Evolutionary conservation across 1,284 basidiomycete species (phyloP).

Genomic region (Inonotus hispidus): DNA sequence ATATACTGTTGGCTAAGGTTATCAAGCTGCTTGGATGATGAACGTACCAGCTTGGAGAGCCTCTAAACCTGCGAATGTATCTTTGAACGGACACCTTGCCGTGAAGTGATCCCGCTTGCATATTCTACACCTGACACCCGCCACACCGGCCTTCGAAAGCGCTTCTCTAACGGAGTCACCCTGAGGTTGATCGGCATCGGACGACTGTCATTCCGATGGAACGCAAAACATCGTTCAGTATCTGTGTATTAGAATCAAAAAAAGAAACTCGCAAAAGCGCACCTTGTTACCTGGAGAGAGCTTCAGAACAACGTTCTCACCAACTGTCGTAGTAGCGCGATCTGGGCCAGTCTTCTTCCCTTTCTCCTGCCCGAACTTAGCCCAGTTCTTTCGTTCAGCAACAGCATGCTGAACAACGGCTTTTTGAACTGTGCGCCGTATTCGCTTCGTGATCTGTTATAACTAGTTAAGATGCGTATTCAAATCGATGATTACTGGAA

Average conservation of each 20-base stretch:
- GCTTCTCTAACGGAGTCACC: constrained; percentile 69
- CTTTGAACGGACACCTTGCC: constrained; percentile 97
- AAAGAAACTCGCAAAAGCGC: constrained; percentile 22
- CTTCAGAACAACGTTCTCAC: constrained; percentile 86
- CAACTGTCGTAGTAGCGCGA: constrained; percentile 92
- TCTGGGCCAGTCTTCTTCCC: constrained; percentile 88
- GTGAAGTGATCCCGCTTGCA: constrained; percentile 99
- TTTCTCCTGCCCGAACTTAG: constrained; percentile 93
- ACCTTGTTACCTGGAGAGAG: constrained; percentile 84
- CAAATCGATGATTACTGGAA: neutral
- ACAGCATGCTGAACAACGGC: constrained; percentile 92
- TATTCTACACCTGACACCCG: constrained; percentile 89
- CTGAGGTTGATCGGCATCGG: constrained; percentile 64
- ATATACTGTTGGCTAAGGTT: neutral
- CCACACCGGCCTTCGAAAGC: constrained; percentile 67
- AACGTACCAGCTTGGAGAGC: constrained; percentile 34
- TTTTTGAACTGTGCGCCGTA: constrained; percentile 85
- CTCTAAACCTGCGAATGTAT: constrained; percentile 80
- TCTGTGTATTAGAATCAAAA: neutral
- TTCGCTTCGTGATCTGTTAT: constrained; percentile 75
- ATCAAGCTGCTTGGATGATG: neutral
- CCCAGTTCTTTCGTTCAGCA: constrained; percentile 90
- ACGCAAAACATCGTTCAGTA: neutral
- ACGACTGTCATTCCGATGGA: constrained; percentile 31
- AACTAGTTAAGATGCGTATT: neutral